A percentile compares a stretch with the other conserved stretches of the same genome.
Evolutionary conservation across 2,329 filamentous ascomycete species (phyloP).

Genomic region (Nannizzia gypsea): DNA sequence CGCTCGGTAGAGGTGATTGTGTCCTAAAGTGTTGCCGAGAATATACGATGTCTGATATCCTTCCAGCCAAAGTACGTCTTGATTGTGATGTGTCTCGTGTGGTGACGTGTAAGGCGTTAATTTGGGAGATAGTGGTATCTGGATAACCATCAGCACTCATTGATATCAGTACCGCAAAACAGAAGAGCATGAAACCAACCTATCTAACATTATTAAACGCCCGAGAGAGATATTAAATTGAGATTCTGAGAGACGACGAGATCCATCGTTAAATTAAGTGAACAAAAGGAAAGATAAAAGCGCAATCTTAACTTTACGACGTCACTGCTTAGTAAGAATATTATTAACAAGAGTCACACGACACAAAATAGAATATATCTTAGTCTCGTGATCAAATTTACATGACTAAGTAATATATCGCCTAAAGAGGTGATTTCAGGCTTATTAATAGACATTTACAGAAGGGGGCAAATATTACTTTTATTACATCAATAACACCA

Average conservation of each 20-base stretch:
- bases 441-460: not conserved
- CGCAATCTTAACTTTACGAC: constrained; percentile 2
- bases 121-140: not conserved
- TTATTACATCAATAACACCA: not conserved
- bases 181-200: not conserved
- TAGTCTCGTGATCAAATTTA: not conserved
- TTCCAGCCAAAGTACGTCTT: not conserved
- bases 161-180: not conserved
- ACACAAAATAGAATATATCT: not conserved
- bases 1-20: not conserved
- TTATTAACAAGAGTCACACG: not conserved
- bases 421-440: not conserved
- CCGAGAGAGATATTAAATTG: not conserved
- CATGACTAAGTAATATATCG: not conserved
- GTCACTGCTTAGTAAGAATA: constrained; percentile 1
- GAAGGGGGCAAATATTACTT: not conserved
- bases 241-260: not conserved
- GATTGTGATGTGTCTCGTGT: not conserved
- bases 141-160: not conserved
- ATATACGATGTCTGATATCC: not conserved
- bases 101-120: constrained; percentile 3
- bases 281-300: not conserved
- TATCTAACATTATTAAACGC: not conserved
- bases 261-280: not conserved
- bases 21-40: not conserved